Conservation (phyloP, 116 monocot genomes). For the Iris pallida region DNA sequence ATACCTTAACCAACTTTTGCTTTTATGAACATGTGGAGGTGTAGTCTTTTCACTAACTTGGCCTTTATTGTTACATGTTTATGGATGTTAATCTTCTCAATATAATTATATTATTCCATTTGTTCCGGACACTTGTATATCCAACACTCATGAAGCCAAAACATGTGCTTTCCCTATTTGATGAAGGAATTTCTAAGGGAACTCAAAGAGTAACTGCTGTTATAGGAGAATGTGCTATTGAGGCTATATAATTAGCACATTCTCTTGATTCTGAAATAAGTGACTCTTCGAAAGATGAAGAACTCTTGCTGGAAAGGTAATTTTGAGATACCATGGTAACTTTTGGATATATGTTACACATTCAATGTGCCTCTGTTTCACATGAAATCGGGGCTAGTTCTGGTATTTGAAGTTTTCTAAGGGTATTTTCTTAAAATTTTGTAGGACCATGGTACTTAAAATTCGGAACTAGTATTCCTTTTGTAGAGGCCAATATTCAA, state of each 20-base stretch:
- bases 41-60: neutral
- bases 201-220: constrained; percentile 91
- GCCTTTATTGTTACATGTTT: neutral
- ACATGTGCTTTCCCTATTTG: constrained; percentile 90
- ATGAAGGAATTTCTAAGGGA: constrained; percentile 98
- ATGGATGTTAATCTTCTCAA: neutral
- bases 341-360: neutral
- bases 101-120: constrained; percentile 4
- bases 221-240: constrained; percentile 70
- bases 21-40: constrained; percentile 19
- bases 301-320: constrained; percentile 74
- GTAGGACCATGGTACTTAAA: too few species aligned
- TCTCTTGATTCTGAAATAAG: constrained; percentile 71
- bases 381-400: too few species aligned
- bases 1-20: too few species aligned
- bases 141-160: constrained; percentile 91
- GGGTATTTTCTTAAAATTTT: neutral
- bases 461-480: too few species aligned
- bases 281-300: constrained; percentile 53
- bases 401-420: too few species aligned
- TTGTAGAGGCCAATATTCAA: too few species aligned
- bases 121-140: constrained; percentile 75
- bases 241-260: constrained; percentile 54
- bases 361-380: neutral
- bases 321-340: neutral